phyloP scores from a whole-genome alignment of 805 yeast genomes.

The Candida nonsorbophila region DNA sequence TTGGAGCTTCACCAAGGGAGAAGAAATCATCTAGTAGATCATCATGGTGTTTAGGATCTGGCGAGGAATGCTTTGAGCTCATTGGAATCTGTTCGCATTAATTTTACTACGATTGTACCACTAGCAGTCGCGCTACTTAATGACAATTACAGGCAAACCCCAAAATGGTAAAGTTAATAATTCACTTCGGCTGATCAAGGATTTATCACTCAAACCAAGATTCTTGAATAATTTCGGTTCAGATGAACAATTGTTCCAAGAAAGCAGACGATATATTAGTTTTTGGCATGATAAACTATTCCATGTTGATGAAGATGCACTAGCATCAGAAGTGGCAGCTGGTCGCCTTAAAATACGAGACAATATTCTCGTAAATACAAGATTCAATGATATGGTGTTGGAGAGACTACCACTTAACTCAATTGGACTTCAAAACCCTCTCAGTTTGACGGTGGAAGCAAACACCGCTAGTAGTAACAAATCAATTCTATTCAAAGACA shows the following conservation, averaged over 20 bases:
- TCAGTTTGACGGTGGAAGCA: too few relatives aligned
- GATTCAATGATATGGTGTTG: conserved; percentile 8
- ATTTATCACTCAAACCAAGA: conserved; percentile 23
- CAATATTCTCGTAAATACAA: conserved; percentile 2
- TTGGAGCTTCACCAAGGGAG: conserved; percentile 2
- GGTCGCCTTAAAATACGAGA: conserved; percentile 3
- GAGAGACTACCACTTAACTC: too few relatives aligned
- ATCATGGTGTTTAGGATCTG: too few relatives aligned
- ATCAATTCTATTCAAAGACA: too few relatives aligned
- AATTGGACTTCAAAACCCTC: too few relatives aligned
- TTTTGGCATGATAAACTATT: conserved; percentile 48
- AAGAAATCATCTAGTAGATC: conserved; percentile 7
- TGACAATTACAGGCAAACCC: too few relatives aligned
- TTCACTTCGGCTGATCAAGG: conserved; percentile 9
- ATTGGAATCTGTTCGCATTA: too few relatives aligned
- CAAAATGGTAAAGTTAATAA: too few relatives aligned
- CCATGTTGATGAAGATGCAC: conserved; percentile 27
- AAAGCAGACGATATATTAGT: conserved; percentile 39
- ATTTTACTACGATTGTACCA: too few relatives aligned
- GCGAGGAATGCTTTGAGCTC: too few relatives aligned
- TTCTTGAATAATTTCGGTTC: conserved; percentile 43
- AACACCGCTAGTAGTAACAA: too few relatives aligned
- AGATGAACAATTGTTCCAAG: conserved; percentile 37
- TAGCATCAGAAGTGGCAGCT: conserved; percentile 3
- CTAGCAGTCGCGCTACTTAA: too few relatives aligned